A percentile compares a stretch with the other conserved stretches of the same genome.
Evolutionary conservation across 306 rosid genomes (phyloP).

Genomic region (Prunus persica): DNA sequence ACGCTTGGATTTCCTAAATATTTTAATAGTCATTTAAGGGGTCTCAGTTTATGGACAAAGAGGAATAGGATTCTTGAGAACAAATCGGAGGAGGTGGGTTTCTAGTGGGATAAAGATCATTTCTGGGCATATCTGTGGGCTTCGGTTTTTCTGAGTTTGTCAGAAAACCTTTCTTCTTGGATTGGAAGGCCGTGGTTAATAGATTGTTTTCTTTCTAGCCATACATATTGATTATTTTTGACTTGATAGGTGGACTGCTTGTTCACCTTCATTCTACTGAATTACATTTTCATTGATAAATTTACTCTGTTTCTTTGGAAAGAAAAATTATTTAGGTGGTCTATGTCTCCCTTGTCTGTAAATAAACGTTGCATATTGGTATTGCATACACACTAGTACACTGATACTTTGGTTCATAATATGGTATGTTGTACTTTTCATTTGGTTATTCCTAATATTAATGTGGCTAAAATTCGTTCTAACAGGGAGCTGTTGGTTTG

Average conservation of each 20-base stretch:
- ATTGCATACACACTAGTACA: slow-evolving; percentile 1
- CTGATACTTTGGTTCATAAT: slow-evolving; percentile 11
- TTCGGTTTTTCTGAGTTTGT: neutral
- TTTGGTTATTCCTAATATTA: slow-evolving; percentile 26
- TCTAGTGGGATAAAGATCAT: neutral
- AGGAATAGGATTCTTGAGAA: neutral
- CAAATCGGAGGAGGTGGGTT: neutral
- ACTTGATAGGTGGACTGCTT: neutral
- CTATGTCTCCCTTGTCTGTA: slow-evolving; percentile 6
- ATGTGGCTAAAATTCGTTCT: slow-evolving; percentile 38
- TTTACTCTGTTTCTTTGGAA: neutral
- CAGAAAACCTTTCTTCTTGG: neutral
- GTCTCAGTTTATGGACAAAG: neutral
- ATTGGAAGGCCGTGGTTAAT: neutral
- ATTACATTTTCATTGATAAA: neutral
- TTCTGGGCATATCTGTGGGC: neutral
- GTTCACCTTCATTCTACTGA: neutral
- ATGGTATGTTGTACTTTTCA: slow-evolving; percentile 5
- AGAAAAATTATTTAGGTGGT: neutral
- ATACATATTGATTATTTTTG: neutral
- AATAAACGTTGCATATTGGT: neutral
- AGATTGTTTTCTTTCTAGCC: neutral
- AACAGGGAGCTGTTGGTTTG: slow-evolving; percentile 99
- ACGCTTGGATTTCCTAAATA: neutral
- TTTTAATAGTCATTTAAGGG: neutral